Conservation (phyloP, 2,329 filamentous ascomycete genomes). For the Aspergillus aculeatinus region DNA sequence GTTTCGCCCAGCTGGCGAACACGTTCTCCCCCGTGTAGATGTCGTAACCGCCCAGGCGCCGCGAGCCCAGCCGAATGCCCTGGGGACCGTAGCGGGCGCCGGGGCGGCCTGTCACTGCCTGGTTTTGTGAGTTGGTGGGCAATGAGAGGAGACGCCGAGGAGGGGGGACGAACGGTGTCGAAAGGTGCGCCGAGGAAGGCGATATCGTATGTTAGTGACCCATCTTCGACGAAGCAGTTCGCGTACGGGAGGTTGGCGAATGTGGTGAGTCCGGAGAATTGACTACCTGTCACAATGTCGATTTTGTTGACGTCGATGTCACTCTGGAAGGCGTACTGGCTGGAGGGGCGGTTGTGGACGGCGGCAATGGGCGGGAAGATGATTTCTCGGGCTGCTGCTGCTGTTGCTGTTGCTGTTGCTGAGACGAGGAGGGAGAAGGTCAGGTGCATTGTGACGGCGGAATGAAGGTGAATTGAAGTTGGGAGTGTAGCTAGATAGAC, state of each 20-base stretch:
- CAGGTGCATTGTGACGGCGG: background rate
- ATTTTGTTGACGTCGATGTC: slow-evolving; percentile 24
- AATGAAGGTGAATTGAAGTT: too few species aligned
- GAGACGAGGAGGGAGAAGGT: background rate
- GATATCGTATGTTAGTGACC: slow-evolving; percentile 30
- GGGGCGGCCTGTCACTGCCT: slow-evolving; percentile 50
- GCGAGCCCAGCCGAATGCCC: slow-evolving; percentile 53
- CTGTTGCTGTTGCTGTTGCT: background rate
- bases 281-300: slow-evolving; percentile 45
- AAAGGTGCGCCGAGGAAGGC: slow-evolving; percentile 54
- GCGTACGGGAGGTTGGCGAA: slow-evolving; percentile 36
- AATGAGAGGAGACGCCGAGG: background rate
- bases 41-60: slow-evolving; percentile 48
- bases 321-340: slow-evolving; percentile 19
- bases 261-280: slow-evolving; percentile 39
- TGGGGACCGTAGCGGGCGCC: slow-evolving; percentile 54
- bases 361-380: slow-evolving; percentile 29
- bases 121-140: background rate
- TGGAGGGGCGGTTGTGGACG: slow-evolving; percentile 15
- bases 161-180: slow-evolving; percentile 41
- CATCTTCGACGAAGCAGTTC: slow-evolving; percentile 29
- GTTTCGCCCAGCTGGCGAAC: slow-evolving; percentile 50
- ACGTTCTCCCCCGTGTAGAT: slow-evolving; percentile 52
- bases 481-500: too few species aligned
- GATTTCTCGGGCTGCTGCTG: slow-evolving; percentile 22